Base-by-base conservation (phyloP, 805 yeast species). In the Barnettozyma vustinii region DNA sequence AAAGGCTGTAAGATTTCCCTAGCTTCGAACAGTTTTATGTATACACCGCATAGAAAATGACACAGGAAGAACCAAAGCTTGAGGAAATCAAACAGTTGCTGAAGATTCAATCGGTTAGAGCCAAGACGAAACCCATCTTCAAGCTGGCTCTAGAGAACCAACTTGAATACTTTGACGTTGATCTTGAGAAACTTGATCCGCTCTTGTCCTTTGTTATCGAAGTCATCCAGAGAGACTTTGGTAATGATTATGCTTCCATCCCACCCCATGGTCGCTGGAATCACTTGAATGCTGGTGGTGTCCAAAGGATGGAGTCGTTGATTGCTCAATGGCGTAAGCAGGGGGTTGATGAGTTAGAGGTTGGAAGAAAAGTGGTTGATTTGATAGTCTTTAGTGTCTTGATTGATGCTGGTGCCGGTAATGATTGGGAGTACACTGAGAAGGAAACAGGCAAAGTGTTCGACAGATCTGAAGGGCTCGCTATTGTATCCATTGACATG, bases 181-280 rank as follows among this genome's bases (percentile, higher is more conserved):
- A 80, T 53, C 54, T 73, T 21, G 44, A 64, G 7, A 67, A 74
- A 46, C 46, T 81, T 21, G 70, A 66, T 20, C 55, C 49, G 0
- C 74, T 76, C 40, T 75, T 77, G 23, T 72, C 69, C 5, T 80
- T 66, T 57, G 76, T 81, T 5, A 60, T 69, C 40, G 37, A 42
- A n/a, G 60, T 63, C 5, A 72, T 81, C 13, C 60, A 61, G 16
- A 63, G 72, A 12, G 76, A 75, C 41, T 81, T 74, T 52, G 74
- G 72, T 0, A 64, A 70, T 3, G 64, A 73, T 23, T 72, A 73
- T 33, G 57, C 61, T 3, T 53, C 62, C 1, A 81, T 81, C 46
- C 86, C 87, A 4, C 80, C 83, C 9, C 87, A 81, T 61, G 87
- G 87, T 2, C 69, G 87, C 48, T 81, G 81, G 78, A 84, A 80